A percentile compares a stretch with the other conserved stretches of the same genome.
Conservation (phyloP, 1,284 basidiomycete species). For the Cryptococcus sp. region DNA sequence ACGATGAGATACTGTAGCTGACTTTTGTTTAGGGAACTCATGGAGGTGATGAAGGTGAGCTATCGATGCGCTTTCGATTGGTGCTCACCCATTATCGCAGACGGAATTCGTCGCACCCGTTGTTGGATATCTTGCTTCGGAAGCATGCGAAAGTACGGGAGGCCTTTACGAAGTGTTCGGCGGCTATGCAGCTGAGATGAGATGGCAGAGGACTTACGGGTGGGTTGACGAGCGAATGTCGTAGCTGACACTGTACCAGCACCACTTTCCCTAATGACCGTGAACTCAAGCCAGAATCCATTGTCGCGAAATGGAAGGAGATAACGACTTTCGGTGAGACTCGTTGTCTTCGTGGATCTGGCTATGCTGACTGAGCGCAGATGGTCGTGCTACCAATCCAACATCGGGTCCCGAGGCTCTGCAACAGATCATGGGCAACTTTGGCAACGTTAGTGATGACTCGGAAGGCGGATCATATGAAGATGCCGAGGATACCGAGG, state of each 20-base stretch:
- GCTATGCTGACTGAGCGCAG: conserved; percentile 57
- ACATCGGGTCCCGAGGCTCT: conserved; percentile 70
- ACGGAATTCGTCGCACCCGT: conserved; percentile 86
- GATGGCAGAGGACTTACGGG: conserved; percentile 92
- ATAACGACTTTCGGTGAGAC: conserved; percentile 78
- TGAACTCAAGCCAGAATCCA: conserved; percentile 73
- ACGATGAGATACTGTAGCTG: too few relatives aligned
- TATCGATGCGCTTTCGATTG: background rate
- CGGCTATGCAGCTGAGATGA: conserved; percentile 88
- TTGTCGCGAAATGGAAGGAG: conserved; percentile 73
- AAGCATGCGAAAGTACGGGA: conserved; percentile 73
- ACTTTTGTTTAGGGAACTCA: conserved; percentile 64
- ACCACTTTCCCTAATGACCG: conserved; percentile 74
- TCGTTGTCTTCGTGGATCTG: conserved; percentile 1
- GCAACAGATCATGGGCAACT: conserved; percentile 77
- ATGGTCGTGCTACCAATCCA: conserved; percentile 78
- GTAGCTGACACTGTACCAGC: conserved; percentile 10
- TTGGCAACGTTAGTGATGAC: conserved; percentile 62
- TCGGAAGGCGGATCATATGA: conserved; percentile 60
- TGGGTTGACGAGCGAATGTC: conserved; percentile 33
- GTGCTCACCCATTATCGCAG: background rate
- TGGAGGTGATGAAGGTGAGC: conserved; percentile 83
- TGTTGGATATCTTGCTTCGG: conserved; percentile 86
- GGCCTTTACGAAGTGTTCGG: conserved; percentile 85
- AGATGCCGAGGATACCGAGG: conserved; percentile 80